Conservation (phyloP, 306 rosid species). For the Prunus salicina region DNA sequence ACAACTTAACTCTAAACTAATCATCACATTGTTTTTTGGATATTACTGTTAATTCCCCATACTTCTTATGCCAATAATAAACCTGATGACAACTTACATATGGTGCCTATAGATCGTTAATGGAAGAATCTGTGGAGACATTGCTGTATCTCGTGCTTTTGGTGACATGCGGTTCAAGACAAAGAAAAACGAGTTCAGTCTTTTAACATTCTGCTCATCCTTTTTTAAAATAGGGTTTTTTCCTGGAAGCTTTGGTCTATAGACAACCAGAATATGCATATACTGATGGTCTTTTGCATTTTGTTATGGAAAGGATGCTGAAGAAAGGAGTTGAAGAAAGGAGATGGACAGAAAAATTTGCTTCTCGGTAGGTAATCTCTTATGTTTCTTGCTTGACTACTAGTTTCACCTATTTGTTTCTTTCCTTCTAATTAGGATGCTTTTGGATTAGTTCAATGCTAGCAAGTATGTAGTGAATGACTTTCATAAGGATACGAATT, state of each 20-base stretch:
- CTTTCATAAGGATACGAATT: background rate
- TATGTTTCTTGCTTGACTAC: conserved; percentile 13
- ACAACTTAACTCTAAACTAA: background rate
- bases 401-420: background rate
- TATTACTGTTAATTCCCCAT: background rate
- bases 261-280: conserved; percentile 7
- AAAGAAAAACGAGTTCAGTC: conserved; percentile 78
- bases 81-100: conserved; percentile 21
- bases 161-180: conserved; percentile 94
- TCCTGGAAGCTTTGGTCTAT: conserved; percentile 20
- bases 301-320: conserved; percentile 68
- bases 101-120: conserved; percentile 59
- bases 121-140: conserved; percentile 97
- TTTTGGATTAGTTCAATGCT: background rate
- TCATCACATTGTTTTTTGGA: background rate
- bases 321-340: conserved; percentile 80
- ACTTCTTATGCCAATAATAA: background rate
- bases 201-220: conserved; percentile 27
- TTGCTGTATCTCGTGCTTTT: conserved; percentile 95
- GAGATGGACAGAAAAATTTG: conserved; percentile 87
- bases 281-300: conserved; percentile 38
- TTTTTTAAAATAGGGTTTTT: conserved; percentile 13
- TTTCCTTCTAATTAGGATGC: background rate
- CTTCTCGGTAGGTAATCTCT: conserved; percentile 73
- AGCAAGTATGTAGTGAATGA: background rate